Base-by-base conservation (phyloP, 164 flowering plant genomes). In the Nymphaea colorata region DNA sequence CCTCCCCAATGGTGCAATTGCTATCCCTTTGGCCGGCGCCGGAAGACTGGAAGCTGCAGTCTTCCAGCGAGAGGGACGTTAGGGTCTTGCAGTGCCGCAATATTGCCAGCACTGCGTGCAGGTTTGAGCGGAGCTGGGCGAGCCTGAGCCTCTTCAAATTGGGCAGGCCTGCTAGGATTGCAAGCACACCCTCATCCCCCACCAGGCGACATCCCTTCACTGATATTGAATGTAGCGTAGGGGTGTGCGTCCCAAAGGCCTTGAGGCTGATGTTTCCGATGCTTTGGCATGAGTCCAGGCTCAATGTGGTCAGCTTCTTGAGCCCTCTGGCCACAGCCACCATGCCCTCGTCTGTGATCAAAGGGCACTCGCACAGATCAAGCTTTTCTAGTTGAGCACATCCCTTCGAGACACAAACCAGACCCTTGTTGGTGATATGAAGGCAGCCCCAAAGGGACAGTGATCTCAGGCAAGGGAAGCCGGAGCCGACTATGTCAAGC, bases 1-100 rank as follows among this genome's bases (percentile, higher is more conserved):
- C 17, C 93, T 91, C n/a, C 64, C 71, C 71, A 65, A 90, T 66
- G 10, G 84, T 65, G 5, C 88, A 72, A 7, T 82, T 73, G 67
- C 67, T 79, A 72, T 87, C 68, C 67, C 83, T 82, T 72, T 86
- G 88, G 72, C 87, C 68, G 2, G 93, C 96, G 36, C 79, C 73
- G 10, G 81, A 84, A 73, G 77, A 86, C 42, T 90, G 87, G 87
- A 90, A 78, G 69, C 78, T 86, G 93, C 91, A 90, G 73, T 86
- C 86, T 16, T 93, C 96, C 72, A 44, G 98, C 96, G 60, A 90
- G 88, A 57, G 98, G 84, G 4, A 84, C 70, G 78, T 90, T 96
- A 10, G 85, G 81, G 64, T 88, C 72, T 67, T 82, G 85, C 77
- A 90, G 36, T 2, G 72, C 73, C 60, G 88, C 86, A 42, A 7